phyloP scores from a whole-genome alignment of 2,329 filamentous ascomycete species.

The Tolypocladium amazonense region DNA sequence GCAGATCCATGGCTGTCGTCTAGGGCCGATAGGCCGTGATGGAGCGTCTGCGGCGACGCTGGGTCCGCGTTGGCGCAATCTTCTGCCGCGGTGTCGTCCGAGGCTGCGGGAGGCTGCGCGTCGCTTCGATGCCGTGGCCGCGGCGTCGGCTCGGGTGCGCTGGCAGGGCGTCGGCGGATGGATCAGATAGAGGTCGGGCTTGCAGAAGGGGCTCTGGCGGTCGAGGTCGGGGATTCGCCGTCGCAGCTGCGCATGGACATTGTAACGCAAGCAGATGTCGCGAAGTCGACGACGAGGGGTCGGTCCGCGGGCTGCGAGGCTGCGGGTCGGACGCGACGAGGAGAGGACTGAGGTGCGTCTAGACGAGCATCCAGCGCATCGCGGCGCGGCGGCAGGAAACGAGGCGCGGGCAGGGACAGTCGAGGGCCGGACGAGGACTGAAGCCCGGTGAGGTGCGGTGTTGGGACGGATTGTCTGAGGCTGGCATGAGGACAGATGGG shows the following conservation, averaged over 20 bases:
- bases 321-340: not conserved
- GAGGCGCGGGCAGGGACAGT: not conserved
- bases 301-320: not conserved
- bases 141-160: not conserved
- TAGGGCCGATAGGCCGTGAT: not conserved
- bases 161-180: not conserved
- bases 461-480: not conserved
- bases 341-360: not conserved
- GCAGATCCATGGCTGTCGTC: conserved; percentile 35
- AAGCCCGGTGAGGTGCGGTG: not conserved
- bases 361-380: not conserved
- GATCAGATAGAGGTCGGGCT: conserved; percentile 5
- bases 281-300: not conserved
- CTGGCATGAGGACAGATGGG: conserved; percentile 5
- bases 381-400: not conserved
- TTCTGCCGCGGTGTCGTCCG: not conserved
- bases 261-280: conserved; percentile 5
- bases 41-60: not conserved
- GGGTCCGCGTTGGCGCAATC: not conserved
- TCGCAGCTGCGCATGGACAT: conserved; percentile 14
- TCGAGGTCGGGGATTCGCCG: conserved; percentile 9
- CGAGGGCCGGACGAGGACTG: not conserved
- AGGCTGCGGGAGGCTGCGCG: not conserved
- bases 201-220: conserved; percentile 5
- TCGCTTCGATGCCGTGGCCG: not conserved